Percentiles rank a stretch among this genome's conserved stretches.
These are phyloP conservation scores for Leccinum angustisporum DNA, from an alignment of 1,284 basidiomycete species.

Conservation along the genomic window DNA sequence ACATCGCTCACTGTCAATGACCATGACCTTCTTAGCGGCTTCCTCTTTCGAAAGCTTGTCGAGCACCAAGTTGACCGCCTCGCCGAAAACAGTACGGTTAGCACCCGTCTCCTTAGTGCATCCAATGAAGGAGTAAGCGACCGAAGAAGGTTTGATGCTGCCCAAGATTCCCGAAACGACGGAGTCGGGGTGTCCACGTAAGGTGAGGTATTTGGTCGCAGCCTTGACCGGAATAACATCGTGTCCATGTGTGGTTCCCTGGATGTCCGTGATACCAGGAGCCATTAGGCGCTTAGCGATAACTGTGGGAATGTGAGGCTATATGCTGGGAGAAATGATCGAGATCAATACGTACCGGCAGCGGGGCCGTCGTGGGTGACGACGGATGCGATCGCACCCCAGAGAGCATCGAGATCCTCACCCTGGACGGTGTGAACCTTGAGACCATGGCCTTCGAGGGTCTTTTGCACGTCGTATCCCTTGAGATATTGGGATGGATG, in stretches of 20 bases:
- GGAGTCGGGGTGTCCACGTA: conserved; percentile 61
- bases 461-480: conserved; percentile 70
- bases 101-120: conserved; percentile 73
- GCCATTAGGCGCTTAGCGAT: conserved; percentile 79
- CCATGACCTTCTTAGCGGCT: conserved; percentile 76
- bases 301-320: conserved; percentile 37
- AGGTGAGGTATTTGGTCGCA: conserved; percentile 69
- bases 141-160: conserved; percentile 60
- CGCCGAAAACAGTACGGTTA: conserved; percentile 79
- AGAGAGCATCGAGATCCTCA: conserved; percentile 76
- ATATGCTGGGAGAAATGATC: neutral
- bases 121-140: conserved; percentile 64
- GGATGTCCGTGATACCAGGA: conserved; percentile 73
- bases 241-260: conserved; percentile 78
- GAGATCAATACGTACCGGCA: conserved; percentile 48
- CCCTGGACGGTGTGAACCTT: conserved; percentile 72
- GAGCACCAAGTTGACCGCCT: conserved; percentile 76
- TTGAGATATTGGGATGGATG: conserved; percentile 83
- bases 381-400: conserved; percentile 59
- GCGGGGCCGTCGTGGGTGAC: conserved; percentile 70
- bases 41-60: conserved; percentile 75
- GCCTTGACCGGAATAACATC: conserved; percentile 80
- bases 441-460: conserved; percentile 77
- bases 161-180: conserved; percentile 53
- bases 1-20: conserved; percentile 69